phyloP scores from a whole-genome alignment of 2,329 filamentous ascomycete genomes.

The Aspergillus unguis region DNA sequence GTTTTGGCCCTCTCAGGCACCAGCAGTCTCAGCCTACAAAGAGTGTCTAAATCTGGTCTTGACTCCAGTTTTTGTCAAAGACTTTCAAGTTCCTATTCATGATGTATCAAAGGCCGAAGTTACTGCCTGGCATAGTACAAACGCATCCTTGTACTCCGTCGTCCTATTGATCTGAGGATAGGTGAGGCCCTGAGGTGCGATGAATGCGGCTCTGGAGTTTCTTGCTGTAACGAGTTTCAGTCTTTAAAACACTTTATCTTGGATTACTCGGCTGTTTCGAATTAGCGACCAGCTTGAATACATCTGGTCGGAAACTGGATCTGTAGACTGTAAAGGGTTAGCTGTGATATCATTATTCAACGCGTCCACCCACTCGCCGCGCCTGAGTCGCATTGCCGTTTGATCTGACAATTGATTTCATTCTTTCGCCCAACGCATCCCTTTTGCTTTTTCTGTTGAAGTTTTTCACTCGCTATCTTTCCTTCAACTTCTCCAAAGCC shows the following conservation, averaged over 20 bases:
- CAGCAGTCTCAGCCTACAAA: background rate
- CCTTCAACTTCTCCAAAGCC: background rate
- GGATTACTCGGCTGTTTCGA: background rate
- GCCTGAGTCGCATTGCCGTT: background rate
- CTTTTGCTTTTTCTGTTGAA: background rate
- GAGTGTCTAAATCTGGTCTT: background rate
- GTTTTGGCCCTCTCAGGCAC: constrained; percentile 5
- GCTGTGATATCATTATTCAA: background rate
- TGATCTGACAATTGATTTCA: background rate
- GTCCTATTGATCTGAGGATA: too few species aligned
- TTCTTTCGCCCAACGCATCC: background rate
- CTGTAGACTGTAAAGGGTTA: background rate
- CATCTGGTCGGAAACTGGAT: background rate
- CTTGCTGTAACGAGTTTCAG: too few species aligned
- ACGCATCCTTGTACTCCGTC: too few species aligned
- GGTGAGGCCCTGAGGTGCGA: background rate
- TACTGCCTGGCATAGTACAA: too few species aligned
- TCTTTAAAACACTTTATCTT: background rate
- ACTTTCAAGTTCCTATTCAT: too few species aligned
- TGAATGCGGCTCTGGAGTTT: background rate
- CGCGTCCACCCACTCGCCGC: background rate
- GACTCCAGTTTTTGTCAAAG: too few species aligned
- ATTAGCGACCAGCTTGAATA: too few species aligned
- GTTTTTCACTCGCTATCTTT: constrained; percentile 1
- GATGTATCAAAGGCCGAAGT: too few species aligned